Conservation (phyloP, 192 early-diverging fungal genomes). For the Polychytrium aggregatum region DNA sequence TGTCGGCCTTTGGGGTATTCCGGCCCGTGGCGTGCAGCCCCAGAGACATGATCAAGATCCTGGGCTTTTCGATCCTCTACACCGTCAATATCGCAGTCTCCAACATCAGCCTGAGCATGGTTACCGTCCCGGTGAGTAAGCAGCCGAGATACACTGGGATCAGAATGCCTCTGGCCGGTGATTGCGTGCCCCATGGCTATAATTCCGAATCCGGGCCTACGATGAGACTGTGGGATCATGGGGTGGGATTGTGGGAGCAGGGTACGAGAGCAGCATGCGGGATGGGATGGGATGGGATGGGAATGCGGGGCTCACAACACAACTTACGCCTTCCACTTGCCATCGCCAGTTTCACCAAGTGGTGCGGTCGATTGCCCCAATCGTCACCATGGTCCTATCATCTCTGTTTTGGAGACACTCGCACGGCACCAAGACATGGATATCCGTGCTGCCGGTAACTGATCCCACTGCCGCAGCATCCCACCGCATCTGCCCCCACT, state of each 20-base stretch:
- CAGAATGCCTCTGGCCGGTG: too few species aligned
- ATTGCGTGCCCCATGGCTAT: too few species aligned
- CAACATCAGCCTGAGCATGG: conserved; percentile 70
- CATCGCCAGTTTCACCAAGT: conserved; percentile 64
- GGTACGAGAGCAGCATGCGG: too few species aligned
- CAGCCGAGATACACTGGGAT: background rate
- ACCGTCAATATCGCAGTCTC: conserved; percentile 78
- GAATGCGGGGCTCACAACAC: too few species aligned
- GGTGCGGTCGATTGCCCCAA: conserved; percentile 69
- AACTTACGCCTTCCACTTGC: background rate
- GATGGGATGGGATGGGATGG: too few species aligned
- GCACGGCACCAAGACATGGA: conserved; percentile 42
- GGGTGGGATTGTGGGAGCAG: too few species aligned
- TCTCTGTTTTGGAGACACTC: conserved; percentile 45
- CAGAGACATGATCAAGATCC: too few species aligned
- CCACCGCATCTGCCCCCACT: too few species aligned
- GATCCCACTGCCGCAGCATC: too few species aligned
- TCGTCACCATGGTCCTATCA: conserved; percentile 62
- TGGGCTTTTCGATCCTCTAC: conserved; percentile 73
- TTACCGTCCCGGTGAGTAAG: conserved; percentile 21
- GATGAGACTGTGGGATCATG: too few species aligned
- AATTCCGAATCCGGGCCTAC: too few species aligned
- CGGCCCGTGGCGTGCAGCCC: conserved; percentile 36
- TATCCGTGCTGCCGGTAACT: conserved; percentile 47
- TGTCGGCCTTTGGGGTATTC: conserved; percentile 13